A percentile compares a stretch with the other conserved stretches of the same genome.
These are phyloP conservation scores for Nematocida sp. DNA, from an alignment of 371 early-diverging fungal species.

Conservation along the genomic window DNA sequence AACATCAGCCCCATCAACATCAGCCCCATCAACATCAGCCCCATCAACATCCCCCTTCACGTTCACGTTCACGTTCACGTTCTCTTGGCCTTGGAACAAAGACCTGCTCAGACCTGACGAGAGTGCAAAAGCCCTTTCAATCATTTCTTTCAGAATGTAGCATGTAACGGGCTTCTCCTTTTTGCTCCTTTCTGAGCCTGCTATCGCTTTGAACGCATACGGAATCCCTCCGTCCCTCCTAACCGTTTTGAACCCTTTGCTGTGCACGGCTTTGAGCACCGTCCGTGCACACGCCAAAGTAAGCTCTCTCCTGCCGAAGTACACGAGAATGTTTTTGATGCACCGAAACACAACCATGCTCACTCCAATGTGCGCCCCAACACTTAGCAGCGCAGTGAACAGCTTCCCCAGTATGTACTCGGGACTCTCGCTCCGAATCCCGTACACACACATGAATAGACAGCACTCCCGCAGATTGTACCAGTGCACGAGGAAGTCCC, in stretches of 20 bases:
- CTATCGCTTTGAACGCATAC: slow-evolving; percentile 36
- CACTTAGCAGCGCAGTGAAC: slow-evolving; percentile 3
- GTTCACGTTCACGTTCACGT: background rate
- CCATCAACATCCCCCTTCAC: too few relatives aligned
- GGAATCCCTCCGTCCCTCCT: slow-evolving; percentile 47
- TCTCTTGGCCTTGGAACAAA: too few relatives aligned
- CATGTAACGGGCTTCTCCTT: slow-evolving; percentile 22
- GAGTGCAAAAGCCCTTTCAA: slow-evolving; percentile 4
- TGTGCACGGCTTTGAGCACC: background rate
- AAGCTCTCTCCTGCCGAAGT: background rate
- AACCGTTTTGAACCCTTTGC: slow-evolving; percentile 35
- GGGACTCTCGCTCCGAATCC: background rate
- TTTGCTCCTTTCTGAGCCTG: slow-evolving; percentile 16
- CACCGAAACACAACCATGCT: slow-evolving; percentile 28
- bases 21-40: too few relatives aligned
- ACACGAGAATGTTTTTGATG: slow-evolving; percentile 16
- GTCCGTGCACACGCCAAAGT: background rate
- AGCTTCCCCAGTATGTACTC: background rate
- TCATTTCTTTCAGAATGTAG: slow-evolving; percentile 6
- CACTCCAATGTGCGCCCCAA: slow-evolving; percentile 39
- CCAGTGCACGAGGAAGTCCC: slow-evolving; percentile 5
- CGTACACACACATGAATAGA: slow-evolving; percentile 7
- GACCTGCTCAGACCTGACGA: background rate
- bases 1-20: too few relatives aligned
- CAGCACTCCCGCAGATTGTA: slow-evolving; percentile 28